Base-by-base conservation (phyloP, 192 early-diverging fungal genomes). In the Chytriomyces sp. region DNA sequence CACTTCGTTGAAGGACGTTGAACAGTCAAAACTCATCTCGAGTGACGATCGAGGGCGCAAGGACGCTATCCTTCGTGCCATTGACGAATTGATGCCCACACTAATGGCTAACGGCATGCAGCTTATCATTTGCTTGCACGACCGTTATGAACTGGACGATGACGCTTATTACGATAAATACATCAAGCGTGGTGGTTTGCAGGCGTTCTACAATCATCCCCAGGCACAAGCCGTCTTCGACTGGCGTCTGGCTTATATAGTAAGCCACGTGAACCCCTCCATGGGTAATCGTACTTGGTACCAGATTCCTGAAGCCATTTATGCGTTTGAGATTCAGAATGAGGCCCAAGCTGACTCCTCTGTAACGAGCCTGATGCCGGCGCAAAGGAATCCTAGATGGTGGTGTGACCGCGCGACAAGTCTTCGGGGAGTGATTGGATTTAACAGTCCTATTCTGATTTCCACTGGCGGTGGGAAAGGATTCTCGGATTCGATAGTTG, bases 261-360 rank as follows among this genome's bases (percentile, higher is more conserved):
- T 73, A n/a, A 57, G 57, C 37, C 69, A 75, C 39, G 52, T 33
- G 8, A 75, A 73, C 10, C 12, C 70, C 2, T 12, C 38, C 10
- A 33, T 75, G n/a, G 64, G 56, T 19, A 59, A 19, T 6, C 65
- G 65, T 17, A 68, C 73, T 5, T 75, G 66, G 66, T 73, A 72
- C 17, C 7, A 75, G 14, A 33, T 73, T 7, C 66, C 64, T 3
- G 66, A 72, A 19, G 73, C 56, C 2, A 70, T 75, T 28, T 54
- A 66, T 33, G 55, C 62, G 34, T 57, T 75, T 40, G 73, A 66
- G 36, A 70, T 75, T 57, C 53, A 75, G 32, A 75, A 75, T 39
- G 73, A 75, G 52, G 73, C 31, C 12, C 73, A 75, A 61, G 73
- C 39, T 26, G 19, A 49, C 22, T 14, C 17, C 14, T 49, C 44